phyloP scores from a whole-genome alignment of 805 yeast species.

The Nakazawaea molendinolei region DNA sequence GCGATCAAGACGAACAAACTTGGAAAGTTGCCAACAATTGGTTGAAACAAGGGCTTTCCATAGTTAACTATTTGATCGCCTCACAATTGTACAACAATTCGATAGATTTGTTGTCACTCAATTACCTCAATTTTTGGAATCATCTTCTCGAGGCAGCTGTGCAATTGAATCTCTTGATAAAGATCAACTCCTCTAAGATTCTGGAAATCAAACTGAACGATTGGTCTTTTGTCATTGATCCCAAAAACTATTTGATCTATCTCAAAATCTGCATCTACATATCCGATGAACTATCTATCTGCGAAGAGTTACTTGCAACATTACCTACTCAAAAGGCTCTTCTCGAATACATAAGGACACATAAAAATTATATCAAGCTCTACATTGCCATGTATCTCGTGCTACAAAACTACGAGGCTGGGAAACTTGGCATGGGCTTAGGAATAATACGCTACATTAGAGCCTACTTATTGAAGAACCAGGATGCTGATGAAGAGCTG shows the following conservation, averaged over 20 bases:
- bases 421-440: constrained; percentile 6
- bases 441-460: constrained; percentile 8
- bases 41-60: constrained; percentile 5
- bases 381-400: constrained; percentile 7
- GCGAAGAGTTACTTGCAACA: constrained; percentile 3
- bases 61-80: constrained; percentile 4
- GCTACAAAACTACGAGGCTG: constrained; percentile 5
- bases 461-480: constrained; percentile 2
- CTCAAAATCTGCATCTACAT: constrained; percentile 8
- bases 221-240: constrained; percentile 9
- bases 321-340: background rate
- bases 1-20: constrained; percentile 1
- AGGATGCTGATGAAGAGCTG: constrained; percentile 1
- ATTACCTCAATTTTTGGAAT: constrained; percentile 5
- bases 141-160: constrained; percentile 5
- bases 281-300: constrained; percentile 7
- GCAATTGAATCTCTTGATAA: constrained; percentile 7
- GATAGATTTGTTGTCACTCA: background rate
- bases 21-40: constrained; percentile 11
- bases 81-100: background rate
- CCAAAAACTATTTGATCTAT: constrained; percentile 6
- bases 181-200: constrained; percentile 3
- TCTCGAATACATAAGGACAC: background rate
- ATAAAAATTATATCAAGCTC: constrained; percentile 1
- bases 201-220: constrained; percentile 2